Base-by-base conservation (phyloP, 1,139 yeast genomes). In the Meyerozyma guilliermondii region DNA sequence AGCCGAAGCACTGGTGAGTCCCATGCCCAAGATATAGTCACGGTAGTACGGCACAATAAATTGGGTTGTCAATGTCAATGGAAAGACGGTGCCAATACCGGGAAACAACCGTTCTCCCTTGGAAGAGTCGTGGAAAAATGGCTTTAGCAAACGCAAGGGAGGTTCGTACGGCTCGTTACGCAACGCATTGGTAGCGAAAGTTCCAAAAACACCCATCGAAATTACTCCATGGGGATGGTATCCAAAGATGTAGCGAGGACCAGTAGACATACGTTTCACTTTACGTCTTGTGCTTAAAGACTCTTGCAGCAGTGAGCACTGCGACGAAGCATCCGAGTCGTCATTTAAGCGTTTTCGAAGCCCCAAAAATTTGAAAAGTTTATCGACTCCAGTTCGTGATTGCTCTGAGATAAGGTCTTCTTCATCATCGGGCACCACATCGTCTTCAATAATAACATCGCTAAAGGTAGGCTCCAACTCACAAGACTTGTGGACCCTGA, bases 161-260 rank as follows among this genome's bases (percentile, higher is more conserved):
- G 76, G 71, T 44, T 62, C 60, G 46, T 58, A 72, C 0, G 77
- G 76, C 51, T 71, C 76, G 49, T 72, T 72, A 33, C 76, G 51
- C 27, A 72, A 50, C 10, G 91, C 94, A 51, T 91, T 91, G 8
- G 95, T 86, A 0, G 84, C 92, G 54, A 92, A 73, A 0, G 83
- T 83, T 4, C 96, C 96, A 61, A 92, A 81, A 0, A 85, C 94
- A 1, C 98, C 97, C 78, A 91, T 76, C 0, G 96, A 88, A 23
- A 91, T 89, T 9, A 92, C 91, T 0, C 99, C 98, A 60, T 92
- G 98, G 0, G 99, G 98, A 62, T 91, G 98, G 58, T 88, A 86
- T 0, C 97, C 96, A 63, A 92, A 91, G 1, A 92, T 80, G 59
- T 92, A 92, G 38, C 85, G 71, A 1, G 94, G 89, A 0, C 92